Percentiles rank a stretch among this genome's conserved stretches.
phyloP scores from a whole-genome alignment of 73 alveolate genomes.

The Paramecium caudatum region DNA sequence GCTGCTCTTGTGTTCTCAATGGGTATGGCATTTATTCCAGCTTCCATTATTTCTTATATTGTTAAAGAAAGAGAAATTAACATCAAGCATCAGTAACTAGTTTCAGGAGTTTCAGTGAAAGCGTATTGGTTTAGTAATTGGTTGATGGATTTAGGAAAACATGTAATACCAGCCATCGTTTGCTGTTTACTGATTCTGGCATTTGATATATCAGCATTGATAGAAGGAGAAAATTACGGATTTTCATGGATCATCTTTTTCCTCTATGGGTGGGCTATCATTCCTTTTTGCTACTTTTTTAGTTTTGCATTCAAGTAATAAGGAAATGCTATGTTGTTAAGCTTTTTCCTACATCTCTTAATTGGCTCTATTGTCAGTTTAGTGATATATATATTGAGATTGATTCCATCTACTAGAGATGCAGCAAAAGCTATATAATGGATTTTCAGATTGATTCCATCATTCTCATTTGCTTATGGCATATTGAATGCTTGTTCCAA shows the following conservation, averaged over 20 bases:
- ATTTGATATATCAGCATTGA: slow-evolving; percentile 77
- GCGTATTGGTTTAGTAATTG: slow-evolving; percentile 95
- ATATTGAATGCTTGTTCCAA: slow-evolving; percentile 78
- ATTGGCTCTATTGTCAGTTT: slow-evolving; percentile 81
- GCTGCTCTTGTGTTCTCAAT: slow-evolving; percentile 88
- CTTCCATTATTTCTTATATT: slow-evolving; percentile 90
- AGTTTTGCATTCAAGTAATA: slow-evolving; percentile 81
- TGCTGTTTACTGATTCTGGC: slow-evolving; percentile 80
- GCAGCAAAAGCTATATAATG: slow-evolving; percentile 84
- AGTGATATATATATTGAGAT: slow-evolving; percentile 80
- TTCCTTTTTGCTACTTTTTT: slow-evolving; percentile 85
- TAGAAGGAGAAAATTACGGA: slow-evolving; percentile 69
- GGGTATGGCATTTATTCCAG: slow-evolving; percentile 96
- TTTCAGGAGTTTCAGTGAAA: slow-evolving; percentile 91
- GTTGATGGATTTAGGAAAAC: slow-evolving; percentile 91
- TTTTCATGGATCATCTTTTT: slow-evolving; percentile 80
- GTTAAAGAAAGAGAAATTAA: slow-evolving; percentile 96
- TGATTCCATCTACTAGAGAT: slow-evolving; percentile 78
- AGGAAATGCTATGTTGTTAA: slow-evolving; percentile 78
- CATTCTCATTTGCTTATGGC: slow-evolving; percentile 94
- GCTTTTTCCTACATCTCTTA: slow-evolving; percentile 79
- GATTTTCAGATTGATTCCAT: slow-evolving; percentile 93
- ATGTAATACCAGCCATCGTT: slow-evolving; percentile 85
- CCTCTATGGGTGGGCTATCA: slow-evolving; percentile 84
- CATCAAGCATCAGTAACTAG: slow-evolving; percentile 92